Conservation (phyloP, 108 stramenopile species). For the Nannochloropsis gaditana region DNA sequence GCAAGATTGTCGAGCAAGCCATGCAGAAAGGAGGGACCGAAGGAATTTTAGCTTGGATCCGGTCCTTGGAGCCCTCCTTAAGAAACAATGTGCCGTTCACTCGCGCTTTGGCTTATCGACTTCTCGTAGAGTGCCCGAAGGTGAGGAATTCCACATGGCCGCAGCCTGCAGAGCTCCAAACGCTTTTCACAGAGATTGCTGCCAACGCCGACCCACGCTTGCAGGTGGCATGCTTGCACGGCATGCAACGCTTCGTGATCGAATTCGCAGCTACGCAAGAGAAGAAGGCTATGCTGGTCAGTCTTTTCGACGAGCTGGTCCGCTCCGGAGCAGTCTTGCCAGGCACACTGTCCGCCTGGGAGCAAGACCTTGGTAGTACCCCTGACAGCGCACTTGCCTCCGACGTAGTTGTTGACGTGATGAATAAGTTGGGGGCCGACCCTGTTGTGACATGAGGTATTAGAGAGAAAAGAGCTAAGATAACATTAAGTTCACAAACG, state of each 20-base stretch:
- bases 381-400: background rate
- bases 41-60: background rate
- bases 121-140: background rate
- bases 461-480: background rate
- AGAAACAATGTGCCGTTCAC: slow-evolving; percentile 1
- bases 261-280: background rate
- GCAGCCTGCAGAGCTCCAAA: background rate
- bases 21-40: background rate
- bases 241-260: background rate
- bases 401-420: slow-evolving; percentile 16
- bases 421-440: background rate
- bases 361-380: background rate
- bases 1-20: background rate
- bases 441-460: background rate
- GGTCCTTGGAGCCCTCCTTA: background rate
- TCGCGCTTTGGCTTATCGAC: slow-evolving; percentile 14
- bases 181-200: slow-evolving; percentile 12
- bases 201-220: background rate
- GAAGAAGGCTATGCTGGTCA: background rate
- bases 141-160: background rate
- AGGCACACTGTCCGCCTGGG: background rate
- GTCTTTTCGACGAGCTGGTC: background rate
- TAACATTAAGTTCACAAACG: too few species aligned
- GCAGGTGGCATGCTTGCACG: slow-evolving; percentile 2
- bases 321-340: background rate